Evolutionary conservation across 2,329 filamentous ascomycete species (phyloP).

Genomic region (Ilyonectria destructans): DNA sequence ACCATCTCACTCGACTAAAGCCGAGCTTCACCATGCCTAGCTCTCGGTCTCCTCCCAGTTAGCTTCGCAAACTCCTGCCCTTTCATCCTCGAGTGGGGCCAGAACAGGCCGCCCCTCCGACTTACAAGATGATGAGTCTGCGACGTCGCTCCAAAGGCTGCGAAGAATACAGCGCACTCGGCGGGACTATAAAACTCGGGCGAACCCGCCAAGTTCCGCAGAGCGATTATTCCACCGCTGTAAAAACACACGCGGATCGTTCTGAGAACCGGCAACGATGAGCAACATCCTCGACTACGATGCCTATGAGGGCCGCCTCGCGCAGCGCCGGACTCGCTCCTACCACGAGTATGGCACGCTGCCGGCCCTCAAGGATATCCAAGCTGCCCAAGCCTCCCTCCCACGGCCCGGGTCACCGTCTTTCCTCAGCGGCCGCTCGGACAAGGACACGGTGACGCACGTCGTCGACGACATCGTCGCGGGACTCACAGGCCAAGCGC

Average conservation of each 20-base stretch:
- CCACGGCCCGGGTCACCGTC: constrained; percentile 49
- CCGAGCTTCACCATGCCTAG: background rate
- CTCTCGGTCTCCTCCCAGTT: constrained; percentile 13
- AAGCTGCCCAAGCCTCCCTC: constrained; percentile 59
- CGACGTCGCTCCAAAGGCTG: background rate
- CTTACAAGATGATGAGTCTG: constrained; percentile 22
- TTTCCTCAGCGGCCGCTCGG: constrained; percentile 53
- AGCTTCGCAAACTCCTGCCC: constrained; percentile 40
- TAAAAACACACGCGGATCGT: too few relatives aligned
- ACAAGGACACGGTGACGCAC: constrained; percentile 57
- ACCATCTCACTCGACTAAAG: background rate
- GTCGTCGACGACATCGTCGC: constrained; percentile 65
- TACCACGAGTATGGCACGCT: constrained; percentile 51
- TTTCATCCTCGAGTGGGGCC: constrained; percentile 30
- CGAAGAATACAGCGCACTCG: background rate
- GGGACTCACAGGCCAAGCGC: constrained; percentile 77
- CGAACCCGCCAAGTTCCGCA: background rate
- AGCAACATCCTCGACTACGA: constrained; percentile 46
- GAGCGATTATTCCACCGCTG: background rate
- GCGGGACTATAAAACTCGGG: constrained; percentile 12
- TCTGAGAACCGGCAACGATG: constrained; percentile 37
- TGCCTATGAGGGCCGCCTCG: constrained; percentile 38
- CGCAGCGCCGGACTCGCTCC: constrained; percentile 36
- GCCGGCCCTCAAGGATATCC: constrained; percentile 55
- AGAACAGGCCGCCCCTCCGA: constrained; percentile 5